Evolutionary conservation across 2,329 filamentous ascomycete species (phyloP), one percentile per base, ranked within the genome.

Genomic region (Aspergillus fumigatiaffinis): DNA sequence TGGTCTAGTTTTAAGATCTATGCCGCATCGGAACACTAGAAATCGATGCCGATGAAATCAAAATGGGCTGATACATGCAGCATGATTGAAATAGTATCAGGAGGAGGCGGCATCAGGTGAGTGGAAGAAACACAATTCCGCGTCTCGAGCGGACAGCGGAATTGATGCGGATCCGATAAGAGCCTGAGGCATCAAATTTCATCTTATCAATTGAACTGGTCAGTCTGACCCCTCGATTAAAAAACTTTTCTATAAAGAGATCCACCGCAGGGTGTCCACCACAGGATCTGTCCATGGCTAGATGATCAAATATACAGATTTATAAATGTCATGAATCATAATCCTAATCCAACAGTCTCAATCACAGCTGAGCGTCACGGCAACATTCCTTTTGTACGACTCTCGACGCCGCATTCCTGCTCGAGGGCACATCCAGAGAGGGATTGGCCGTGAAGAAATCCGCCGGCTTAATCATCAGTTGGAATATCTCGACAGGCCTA

Each of bases 381-480:
- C 71, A 74, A 53, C 71, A 72, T 42, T 73, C 70, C 2, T 65
- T 55, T 10, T 69, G 62, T 0, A 70, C 71, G 3, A 74, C 55
- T 12, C 66, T 60, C 5, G 72, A 74, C 1, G 69, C 61, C 20
- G 54, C 58, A 47, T 75, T 76, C 62, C 71, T 73, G 26, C 63
- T 68, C 6, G 73, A 76, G 1, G 81, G 80, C 23, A 84, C 80
- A 69, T 84, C 81, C 52, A 84, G 76, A 4, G 78, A 76, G 0
- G 82, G 81, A 52, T 84, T 84, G 29, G 69, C 73, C 1, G 74
- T 75, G 60, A 84, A 84, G 73, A 84, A 84, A 62, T 84, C 80
- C 9, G 76, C 73, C 0, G 82, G 81, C 44, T 78, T 75, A 53
- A 82, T 71, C 67, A 72, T 74, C 26, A 74, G 63, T 54, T 74